Evolutionary conservation across 1,139 yeast genomes (phyloP), one percentile per base, ranked within the genome.

Genomic region (Geotrichum citri-aurantii): DNA sequence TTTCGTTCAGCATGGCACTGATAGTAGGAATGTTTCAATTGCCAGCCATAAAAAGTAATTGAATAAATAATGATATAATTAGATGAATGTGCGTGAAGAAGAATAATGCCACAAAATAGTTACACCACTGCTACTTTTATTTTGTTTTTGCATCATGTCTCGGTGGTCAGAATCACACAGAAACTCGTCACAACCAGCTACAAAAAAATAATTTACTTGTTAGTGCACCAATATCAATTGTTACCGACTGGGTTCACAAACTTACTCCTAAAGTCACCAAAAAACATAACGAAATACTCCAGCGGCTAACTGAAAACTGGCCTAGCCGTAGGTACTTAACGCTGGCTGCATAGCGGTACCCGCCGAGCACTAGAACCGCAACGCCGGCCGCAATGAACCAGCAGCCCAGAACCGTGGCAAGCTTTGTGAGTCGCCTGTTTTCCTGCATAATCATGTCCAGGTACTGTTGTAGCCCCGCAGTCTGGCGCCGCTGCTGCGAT

Each of bases 261-360:
- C 71, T 54, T 64, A 74, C 77, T 3, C 72, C 64, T 24, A 77
- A 59, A 10, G 77, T 72, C n/a, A 76, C 67, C 3, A 71, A 63
- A 31, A 78, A 75, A 42, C 76, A 65, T 1, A 73, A 54, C 40
- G 73, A 65, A 17, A 75, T 71, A 33, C 75, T 66, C 12, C 72
- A 60, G 24, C 79, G 68, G 23, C 81, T 74, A 1, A 81, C 85
- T 0, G 86, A 86, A 64, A 81, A 83, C 61, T 71, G 68, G 52
- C 78, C 77, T 49, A 71, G 65, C 48, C 79, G 76, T 49, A 83
- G 71, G 61, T 77, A 66, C 19, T 69, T 60, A 65, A 82, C 86
- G 14, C 80, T 73, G 19, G 70, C 65, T 64, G 78, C 79, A 66
- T 79, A 81, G 46, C 84, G 68, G 42, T 65, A 56, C 5, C 73